Conservation (phyloP, 371 early-diverging fungal genomes). For the Catenaria anguillulae region DNA sequence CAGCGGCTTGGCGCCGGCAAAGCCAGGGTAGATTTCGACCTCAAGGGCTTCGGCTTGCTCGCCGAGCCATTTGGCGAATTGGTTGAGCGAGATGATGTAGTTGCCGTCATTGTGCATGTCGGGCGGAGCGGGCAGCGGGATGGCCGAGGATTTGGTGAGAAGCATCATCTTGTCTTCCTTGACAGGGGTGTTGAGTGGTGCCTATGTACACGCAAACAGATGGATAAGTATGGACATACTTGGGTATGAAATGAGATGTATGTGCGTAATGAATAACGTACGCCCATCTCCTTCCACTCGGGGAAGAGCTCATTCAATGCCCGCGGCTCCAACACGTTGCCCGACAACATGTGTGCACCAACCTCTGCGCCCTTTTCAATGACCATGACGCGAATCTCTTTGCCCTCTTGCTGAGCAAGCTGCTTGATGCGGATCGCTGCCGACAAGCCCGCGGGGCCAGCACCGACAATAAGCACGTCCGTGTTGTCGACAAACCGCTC, state of each 20-base stretch:
- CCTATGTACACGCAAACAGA: no score
- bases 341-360: slow-evolving; percentile 89
- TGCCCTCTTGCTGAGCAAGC: slow-evolving; percentile 63
- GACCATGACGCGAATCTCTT: slow-evolving; percentile 77
- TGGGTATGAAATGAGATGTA: no score
- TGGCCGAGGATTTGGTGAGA: slow-evolving; percentile 57
- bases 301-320: slow-evolving; percentile 90
- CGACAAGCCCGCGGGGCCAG: slow-evolving; percentile 84
- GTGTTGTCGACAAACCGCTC: slow-evolving; percentile 69
- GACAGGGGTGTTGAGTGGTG: slow-evolving; percentile 81
- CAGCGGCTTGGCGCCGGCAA: slow-evolving; percentile 72
- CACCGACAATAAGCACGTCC: slow-evolving; percentile 93
- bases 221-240: no score
- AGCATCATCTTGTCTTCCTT: slow-evolving; percentile 70
- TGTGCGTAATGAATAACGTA: no score
- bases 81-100: slow-evolving; percentile 85
- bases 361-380: slow-evolving; percentile 92
- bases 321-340: slow-evolving; percentile 86
- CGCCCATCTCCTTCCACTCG: slow-evolving; percentile 90
- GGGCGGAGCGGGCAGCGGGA: slow-evolving; percentile 92
- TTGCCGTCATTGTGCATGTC: slow-evolving; percentile 93
- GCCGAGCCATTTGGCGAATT: slow-evolving; percentile 90
- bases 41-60: slow-evolving; percentile 93
- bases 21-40: slow-evolving; percentile 88
- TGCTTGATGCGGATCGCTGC: slow-evolving; percentile 91